A percentile compares a stretch with the other conserved stretches of the same genome.
Conservation (phyloP, 148 eudicot genomes). For the Pharnaceum exiguum region DNA sequence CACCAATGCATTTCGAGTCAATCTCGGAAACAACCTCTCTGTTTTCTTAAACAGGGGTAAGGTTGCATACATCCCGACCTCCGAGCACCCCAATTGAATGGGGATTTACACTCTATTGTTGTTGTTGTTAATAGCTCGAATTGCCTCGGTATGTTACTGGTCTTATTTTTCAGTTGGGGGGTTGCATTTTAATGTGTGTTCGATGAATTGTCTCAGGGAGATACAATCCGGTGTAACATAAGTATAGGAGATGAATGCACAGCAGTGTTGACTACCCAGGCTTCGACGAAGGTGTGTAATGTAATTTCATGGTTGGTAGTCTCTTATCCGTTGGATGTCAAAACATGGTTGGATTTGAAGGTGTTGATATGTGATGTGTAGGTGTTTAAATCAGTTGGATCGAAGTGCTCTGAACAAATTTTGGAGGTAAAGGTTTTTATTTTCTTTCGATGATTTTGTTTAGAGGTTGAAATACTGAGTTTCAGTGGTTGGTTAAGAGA, state of each 20-base stretch:
- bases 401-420: slow-evolving; percentile 63
- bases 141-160: not conserved
- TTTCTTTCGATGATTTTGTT: not conserved
- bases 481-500: not conserved
- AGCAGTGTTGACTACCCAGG: slow-evolving; percentile 86
- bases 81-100: too few relatives aligned
- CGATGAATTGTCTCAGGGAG: slow-evolving; percentile 67
- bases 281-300: slow-evolving; percentile 72
- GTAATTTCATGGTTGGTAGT: not conserved
- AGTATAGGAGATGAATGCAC: slow-evolving; percentile 79
- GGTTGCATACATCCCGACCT: too few relatives aligned
- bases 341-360: not conserved
- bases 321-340: too few relatives aligned
- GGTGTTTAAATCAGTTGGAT: slow-evolving; percentile 76
- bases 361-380: slow-evolving; percentile 11
- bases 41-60: too few relatives aligned
- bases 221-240: slow-evolving; percentile 52
- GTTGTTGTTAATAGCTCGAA: too few relatives aligned
- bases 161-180: not conserved
- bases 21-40: too few relatives aligned
- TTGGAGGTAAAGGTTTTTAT: slow-evolving; percentile 53
- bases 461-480: not conserved
- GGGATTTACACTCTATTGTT: too few relatives aligned
- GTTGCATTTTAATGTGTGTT: not conserved
- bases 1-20: too few relatives aligned